These are phyloP conservation scores for Chlamydomonas urium DNA, from an alignment of 139 green algal species.

Conservation along the genomic window DNA sequence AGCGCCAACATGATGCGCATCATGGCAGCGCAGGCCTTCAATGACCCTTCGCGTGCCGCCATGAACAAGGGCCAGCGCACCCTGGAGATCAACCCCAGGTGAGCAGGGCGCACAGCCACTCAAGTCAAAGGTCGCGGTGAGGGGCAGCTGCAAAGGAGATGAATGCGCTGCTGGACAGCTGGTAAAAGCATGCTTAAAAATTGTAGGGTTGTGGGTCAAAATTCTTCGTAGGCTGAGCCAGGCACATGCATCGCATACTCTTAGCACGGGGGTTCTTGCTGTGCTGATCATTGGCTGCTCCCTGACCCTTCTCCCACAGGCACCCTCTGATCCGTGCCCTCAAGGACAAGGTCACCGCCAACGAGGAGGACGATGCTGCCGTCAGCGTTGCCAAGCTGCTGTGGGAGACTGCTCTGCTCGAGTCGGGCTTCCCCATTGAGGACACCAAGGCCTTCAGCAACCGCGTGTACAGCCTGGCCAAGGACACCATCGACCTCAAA, in stretches of 20 bases:
- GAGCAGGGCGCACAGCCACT: no score
- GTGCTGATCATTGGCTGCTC: slow-evolving; percentile 1
- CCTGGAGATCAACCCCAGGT: slow-evolving; percentile 95
- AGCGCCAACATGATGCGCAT: slow-evolving; percentile 98
- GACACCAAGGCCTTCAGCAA: slow-evolving; percentile 56
- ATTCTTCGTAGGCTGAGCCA: no score
- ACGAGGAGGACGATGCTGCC: slow-evolving; percentile 35
- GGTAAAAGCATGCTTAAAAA: no score
- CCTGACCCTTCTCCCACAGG: slow-evolving; percentile 11
- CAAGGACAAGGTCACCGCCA: slow-evolving; percentile 54
- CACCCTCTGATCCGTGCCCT: slow-evolving; percentile 89
- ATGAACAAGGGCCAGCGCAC: slow-evolving; percentile 56
- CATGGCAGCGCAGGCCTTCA: slow-evolving; percentile 68
- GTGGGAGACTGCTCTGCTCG: slow-evolving; percentile 90
- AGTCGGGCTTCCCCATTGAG: slow-evolving; percentile 78
- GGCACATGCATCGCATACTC: no score
- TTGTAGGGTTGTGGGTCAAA: no score
- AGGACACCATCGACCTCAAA: slow-evolving; percentile 20
- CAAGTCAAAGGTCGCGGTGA: no score
- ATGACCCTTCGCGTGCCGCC: slow-evolving; percentile 18
- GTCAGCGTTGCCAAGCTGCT: slow-evolving; percentile 70
- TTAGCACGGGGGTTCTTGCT: no score
- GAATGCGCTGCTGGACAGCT: no score
- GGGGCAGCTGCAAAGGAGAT: no score
- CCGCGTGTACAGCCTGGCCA: slow-evolving; percentile 32